phyloP scores from a whole-genome alignment of 2,329 filamentous ascomycete species.

The Hortaea sp. region DNA sequence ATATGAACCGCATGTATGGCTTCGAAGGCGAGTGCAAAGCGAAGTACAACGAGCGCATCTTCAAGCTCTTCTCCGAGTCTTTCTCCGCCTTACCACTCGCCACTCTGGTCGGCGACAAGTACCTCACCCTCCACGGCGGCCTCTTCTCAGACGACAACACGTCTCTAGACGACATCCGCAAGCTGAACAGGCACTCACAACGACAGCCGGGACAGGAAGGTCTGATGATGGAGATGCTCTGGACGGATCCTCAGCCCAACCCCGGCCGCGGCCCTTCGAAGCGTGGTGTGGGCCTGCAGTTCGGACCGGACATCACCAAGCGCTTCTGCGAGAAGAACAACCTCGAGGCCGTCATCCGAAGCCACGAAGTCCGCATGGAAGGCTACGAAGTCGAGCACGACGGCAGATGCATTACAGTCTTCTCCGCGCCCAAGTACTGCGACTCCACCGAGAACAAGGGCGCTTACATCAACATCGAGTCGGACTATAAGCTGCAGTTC shows the following conservation, averaged over 20 bases:
- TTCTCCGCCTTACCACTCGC: constrained; percentile 91
- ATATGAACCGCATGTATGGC: constrained; percentile 96
- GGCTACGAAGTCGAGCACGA: constrained; percentile 98
- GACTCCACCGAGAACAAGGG: constrained; percentile 97
- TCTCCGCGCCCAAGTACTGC: constrained; percentile 95
- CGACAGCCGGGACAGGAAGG: constrained; percentile 86
- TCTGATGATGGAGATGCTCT: constrained; percentile 99
- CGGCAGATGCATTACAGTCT: constrained; percentile 92
- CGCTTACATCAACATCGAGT: constrained; percentile 92
- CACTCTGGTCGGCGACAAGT: constrained; percentile 83
- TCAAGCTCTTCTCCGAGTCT: constrained; percentile 96
- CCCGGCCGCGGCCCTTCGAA: constrained; percentile 89
- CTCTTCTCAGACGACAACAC: constrained; percentile 93
- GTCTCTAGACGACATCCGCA: constrained; percentile 85
- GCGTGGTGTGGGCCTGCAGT: constrained; percentile 90
- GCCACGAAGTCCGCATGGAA: constrained; percentile 96
- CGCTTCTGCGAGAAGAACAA: constrained; percentile 94
- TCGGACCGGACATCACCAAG: constrained; percentile 93
- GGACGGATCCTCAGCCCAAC: constrained; percentile 87
- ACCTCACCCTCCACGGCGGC: constrained; percentile 85
- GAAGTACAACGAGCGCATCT: constrained; percentile 92
- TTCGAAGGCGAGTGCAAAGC: constrained; percentile 98
- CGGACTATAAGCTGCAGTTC: constrained; percentile 84
- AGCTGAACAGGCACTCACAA: constrained; percentile 82
- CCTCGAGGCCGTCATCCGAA: constrained; percentile 87